These are phyloP conservation scores for Penicillium sp. DNA, from an alignment of 2,329 filamentous ascomycete species.

Conservation along the genomic window DNA sequence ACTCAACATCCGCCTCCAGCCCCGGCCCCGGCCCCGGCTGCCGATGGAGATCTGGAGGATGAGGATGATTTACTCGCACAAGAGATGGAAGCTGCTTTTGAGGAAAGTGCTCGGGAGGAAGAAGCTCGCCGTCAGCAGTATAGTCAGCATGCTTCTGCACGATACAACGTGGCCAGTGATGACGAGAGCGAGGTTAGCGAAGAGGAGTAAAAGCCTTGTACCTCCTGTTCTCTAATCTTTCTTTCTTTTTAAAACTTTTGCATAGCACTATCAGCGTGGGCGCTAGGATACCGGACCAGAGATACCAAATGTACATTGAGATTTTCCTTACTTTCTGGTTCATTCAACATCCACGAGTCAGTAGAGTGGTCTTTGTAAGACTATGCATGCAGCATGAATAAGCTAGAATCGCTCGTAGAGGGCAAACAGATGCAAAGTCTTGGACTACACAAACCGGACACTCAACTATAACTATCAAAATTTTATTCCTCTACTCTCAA, in stretches of 20 bases:
- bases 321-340: background rate
- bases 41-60: constrained; percentile 35
- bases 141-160: constrained; percentile 27
- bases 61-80: constrained; percentile 58
- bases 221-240: background rate
- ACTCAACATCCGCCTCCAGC: constrained; percentile 14
- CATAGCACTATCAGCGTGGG: constrained; percentile 16
- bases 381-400: too few species aligned
- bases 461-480: too few species aligned
- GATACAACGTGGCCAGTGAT: constrained; percentile 45
- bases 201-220: constrained; percentile 52
- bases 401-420: too few species aligned
- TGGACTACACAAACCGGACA: too few species aligned
- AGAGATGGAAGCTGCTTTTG: constrained; percentile 59
- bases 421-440: too few species aligned
- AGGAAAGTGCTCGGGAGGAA: constrained; percentile 42
- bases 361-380: too few species aligned
- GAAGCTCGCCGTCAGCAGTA: constrained; percentile 42
- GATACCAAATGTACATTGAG: constrained; percentile 14
- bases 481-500: too few species aligned
- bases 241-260: constrained; percentile 2
- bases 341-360: background rate
- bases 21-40: constrained; percentile 2
- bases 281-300: constrained; percentile 10
- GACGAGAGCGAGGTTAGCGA: constrained; percentile 67